Base-by-base conservation (phyloP, 306 rosid species). In the Rosa chinensis region DNA sequence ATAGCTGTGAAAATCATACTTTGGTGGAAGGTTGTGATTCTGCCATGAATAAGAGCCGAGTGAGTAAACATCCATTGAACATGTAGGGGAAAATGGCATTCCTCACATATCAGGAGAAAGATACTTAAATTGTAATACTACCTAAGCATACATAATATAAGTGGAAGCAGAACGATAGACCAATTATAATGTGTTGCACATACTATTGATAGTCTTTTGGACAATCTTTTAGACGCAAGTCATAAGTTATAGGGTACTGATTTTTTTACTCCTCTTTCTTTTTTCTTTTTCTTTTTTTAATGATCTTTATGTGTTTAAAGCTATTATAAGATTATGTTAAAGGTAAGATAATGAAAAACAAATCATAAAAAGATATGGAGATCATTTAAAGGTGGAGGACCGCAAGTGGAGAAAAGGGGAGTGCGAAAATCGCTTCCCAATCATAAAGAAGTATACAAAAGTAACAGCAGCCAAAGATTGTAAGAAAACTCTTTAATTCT, bases 1-100 rank as follows among this genome's bases (percentile, higher is more conserved):
- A 74, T 95, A 95, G 93, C 96, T 93, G 85, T 95, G 99, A 73
- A 95, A 95, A 85, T 95, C 99, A 81, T 93, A 95, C 69, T 85
- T 91, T 40, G 58, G 73, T 44, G 88, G 53, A 77, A 93, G 93
- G 85, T 93, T 80, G 91, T 95, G 99, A 85, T 95, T 95, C 99
- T 95, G 94, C 70, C 82, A 84, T 74, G 78, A 91, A 85, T 14
- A 81, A 80, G 66, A 75, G 52, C 80, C 80, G 25, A 58, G 55
- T 43, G 79, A 66, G 78, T 73, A 48, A 70, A 70, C 52, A 70
- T 75, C 71, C 70, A 75, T 37, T 73, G 47, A 66, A 58, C 70
- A 70, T 28, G 80, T 43, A 58, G 25, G 43, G n/a, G 49, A 9
- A 25, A 21, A 4, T n/a, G 9, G 61, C 12, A 52, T 52, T 52